Base-by-base conservation (phyloP, 2,329 filamentous ascomycete genomes). In the Hirsutella minnesotensis region DNA sequence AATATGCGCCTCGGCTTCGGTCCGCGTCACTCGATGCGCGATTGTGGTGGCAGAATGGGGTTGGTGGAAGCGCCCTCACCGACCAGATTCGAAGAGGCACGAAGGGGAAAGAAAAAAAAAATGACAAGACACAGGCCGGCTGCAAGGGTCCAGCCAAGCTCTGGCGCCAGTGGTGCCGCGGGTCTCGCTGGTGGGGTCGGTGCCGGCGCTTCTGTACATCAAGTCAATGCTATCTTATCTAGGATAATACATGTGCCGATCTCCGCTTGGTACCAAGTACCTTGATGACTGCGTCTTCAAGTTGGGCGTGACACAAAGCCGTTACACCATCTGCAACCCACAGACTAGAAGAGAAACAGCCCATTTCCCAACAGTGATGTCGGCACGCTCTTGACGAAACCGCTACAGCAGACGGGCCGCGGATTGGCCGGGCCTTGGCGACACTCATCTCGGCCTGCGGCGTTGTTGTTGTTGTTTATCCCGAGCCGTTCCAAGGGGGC, bases 151-250 rank as follows among this genome's bases (percentile, higher is more conserved):
- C 22, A 30, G 38, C 33, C 24, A 27, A n/a, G 24, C 24, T 27
- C 12, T 7, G 7, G 7, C 7, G 24, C 24, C 24, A 27, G 24
- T 12, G 34, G 7, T 27, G 24, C 24, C 24, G 24, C 24, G 24
- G 24, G 24, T 27, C 24, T 12, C 12, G 24, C 24, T 27, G 24
- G 24, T 27, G 24, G 24, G 47, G 45, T 44, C 39, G 45, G 41
- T 21, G 40, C 12, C 24, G 24, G 24, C 12, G 24, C 24, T 27
- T 27, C 7, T 27, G 33, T 34, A 9, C 33, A 3, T 34, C 29
- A 18, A 38, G 34, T 37, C 33, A 43, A 47, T 52, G 51, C 50
- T 48, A 38, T 18, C 40, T 47, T 47, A 51, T 51, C 49, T 16
- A 29, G 40, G 36, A 44, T 38, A 35, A 47, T 45, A 33, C 39